Percentiles rank a stretch among this genome's conserved stretches.
phyloP scores from a whole-genome alignment of 2,329 filamentous ascomycete genomes.

The Lecanosticta acicola region DNA sequence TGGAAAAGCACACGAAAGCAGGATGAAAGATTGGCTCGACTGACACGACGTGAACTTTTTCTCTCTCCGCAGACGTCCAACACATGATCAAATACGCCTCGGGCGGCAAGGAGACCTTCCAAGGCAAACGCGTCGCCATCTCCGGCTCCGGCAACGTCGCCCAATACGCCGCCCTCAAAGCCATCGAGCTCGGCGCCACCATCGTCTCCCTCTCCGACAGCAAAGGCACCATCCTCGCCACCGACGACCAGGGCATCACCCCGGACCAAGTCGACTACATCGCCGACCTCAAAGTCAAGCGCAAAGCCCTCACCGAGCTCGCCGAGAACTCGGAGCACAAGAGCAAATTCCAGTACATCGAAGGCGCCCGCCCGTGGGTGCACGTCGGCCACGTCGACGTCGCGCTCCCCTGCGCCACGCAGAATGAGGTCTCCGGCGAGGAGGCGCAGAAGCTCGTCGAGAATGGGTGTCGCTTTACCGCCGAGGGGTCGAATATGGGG shows the following conservation, averaged over 20 bases:
- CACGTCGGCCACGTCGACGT: slow-evolving; percentile 87
- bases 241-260: slow-evolving; percentile 65
- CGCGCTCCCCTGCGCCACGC: slow-evolving; percentile 85
- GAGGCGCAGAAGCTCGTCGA: slow-evolving; percentile 79
- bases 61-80: slow-evolving; percentile 58
- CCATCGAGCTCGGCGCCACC: slow-evolving; percentile 88
- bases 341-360: slow-evolving; percentile 75
- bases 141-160: slow-evolving; percentile 97
- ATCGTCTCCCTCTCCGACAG: slow-evolving; percentile 93
- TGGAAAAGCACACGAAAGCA: not conserved
- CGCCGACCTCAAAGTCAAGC: slow-evolving; percentile 77
- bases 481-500: slow-evolving; percentile 98
- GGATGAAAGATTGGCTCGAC: not conserved
- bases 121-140: slow-evolving; percentile 89
- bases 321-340: slow-evolving; percentile 50
- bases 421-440: slow-evolving; percentile 93
- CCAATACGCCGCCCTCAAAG: slow-evolving; percentile 94
- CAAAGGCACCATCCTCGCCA: slow-evolving; percentile 74
- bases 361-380: slow-evolving; percentile 82
- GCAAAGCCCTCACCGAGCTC: slow-evolving; percentile 73
- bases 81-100: slow-evolving; percentile 90
- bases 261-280: slow-evolving; percentile 74
- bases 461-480: slow-evolving; percentile 75
- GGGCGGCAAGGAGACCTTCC: slow-evolving; percentile 72
- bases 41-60: too few relatives aligned